Base-by-base conservation (phyloP, 352 stramenopile genomes). In the Phytophthora litchii region DNA sequence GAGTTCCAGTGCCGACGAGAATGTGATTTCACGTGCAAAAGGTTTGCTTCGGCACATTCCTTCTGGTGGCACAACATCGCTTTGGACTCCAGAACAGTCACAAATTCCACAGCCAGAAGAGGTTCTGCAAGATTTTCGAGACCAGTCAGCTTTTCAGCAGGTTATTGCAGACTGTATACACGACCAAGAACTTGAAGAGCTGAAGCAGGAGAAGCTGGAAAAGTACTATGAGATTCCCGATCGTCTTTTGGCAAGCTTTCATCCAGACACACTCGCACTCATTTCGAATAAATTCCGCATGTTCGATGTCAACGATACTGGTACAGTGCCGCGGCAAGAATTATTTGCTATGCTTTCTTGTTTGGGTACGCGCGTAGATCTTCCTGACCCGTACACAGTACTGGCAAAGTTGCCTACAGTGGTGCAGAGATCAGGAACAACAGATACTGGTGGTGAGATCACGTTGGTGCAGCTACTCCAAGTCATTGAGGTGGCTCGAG, bases 291-390 rank as follows among this genome's bases (percentile, higher is more conserved):
- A 69, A 17, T 85, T 80, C 45, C 66, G 42, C 6, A 65, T 67
- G 21, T 85, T 85, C 40, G 72, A 80, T 38, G 65, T 82, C 14
- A 72, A 77, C 21, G 67, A 85, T 29, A 43, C 46, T 4, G 76
- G 76, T 8, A 40, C 61, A 6, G 41, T 85, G 10, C 67, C 72
- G 0, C 60, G 70, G 2, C 60, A 75, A 21, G 76, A 85, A 32
- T 8, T 82, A 21, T 81, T 79, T 29, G 41, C 72, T 16, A 20
- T 85, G 9, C 57, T 85, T 3, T 71, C 70, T 2, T 57, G 70
- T 9, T 42, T 85, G 46, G 70, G 64, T 4, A 70, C 46, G 34
- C 64, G 54, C 14, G 47, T 67, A 37, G 72, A 85, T 27, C 65
- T 85, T 23, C 60, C 70, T 8, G 72, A 85, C 54, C 54, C 78